Base-by-base conservation (phyloP, 345 rosid genomes). In the Conringia planisiliqua region DNA sequence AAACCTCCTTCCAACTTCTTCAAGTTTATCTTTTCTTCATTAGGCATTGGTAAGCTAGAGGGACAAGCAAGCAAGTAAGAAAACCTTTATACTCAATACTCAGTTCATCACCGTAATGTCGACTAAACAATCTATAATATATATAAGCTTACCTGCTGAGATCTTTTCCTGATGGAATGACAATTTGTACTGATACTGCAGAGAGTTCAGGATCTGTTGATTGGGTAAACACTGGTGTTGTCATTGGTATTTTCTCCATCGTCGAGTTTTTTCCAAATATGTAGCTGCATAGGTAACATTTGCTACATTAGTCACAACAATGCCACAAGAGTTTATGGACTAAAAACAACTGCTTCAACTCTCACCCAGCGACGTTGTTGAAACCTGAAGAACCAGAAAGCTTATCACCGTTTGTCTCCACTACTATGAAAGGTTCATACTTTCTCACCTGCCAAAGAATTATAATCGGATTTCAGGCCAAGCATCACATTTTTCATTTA, bases 371-470 rank as follows among this genome's bases (percentile, higher is more conserved):
- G 32, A 92, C 82, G 56, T 86, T 87, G 72, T 84, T 88, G 67
- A 92, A 92, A 26, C 98, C 90, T 63, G 74, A 66, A 35, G 96
- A 90, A 0, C 93, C 92, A 30, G 91, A 81, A 36, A 91, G 86
- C 77, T 86, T 86, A 74, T 91, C 95, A 62, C 92, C 98, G 6
- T 71, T 67, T 40, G 95, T 86, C 84, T 94, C 97, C 57, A 87
- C 97, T 42, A 91, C 95, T 6, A 84, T 67, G 72, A 89, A 94
- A 0, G 93, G 88, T 27, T 62, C 67, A 2, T 91, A 90, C 69
- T 57, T 84, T 62, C 97, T 86, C 5, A 91, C 92, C 96, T 94
- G 85, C 47, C 29, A 73, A 5, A 20, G 12, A 47, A 9, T 42
- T 30, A 32, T 14, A 3, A 68, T 39, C 16, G 2, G 17, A 11